Base-by-base conservation (phyloP, 2,329 filamentous ascomycete genomes). In the Emmonsiellopsis sp. region DNA sequence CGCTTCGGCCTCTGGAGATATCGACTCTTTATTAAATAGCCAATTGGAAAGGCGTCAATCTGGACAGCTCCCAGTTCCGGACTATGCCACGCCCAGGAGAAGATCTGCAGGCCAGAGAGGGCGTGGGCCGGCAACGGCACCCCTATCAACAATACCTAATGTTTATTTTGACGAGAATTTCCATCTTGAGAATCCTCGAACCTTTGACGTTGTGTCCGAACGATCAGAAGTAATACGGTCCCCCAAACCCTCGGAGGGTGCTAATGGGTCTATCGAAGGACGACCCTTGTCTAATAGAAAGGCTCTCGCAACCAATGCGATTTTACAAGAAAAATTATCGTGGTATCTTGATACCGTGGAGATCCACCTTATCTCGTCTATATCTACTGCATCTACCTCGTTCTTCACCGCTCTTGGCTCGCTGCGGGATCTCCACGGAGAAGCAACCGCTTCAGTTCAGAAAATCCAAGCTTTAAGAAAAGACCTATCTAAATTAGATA, bases 331-430 rank as follows among this genome's bases (percentile, higher is more conserved):
- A 70, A 98, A 98, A 70, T 76, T 98, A 10, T 97, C 93, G 0
- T 98, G 93, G 93, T 98, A 98, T 68, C 95, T 98, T 90, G 93
- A 98, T 67, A 98, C 93, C 0, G 90, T 98, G 21, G 93, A 98
- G 67, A 89, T 98, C 52, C 93, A 98, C 67, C 76, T 98, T 6
- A 96, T 98, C 61, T 89, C 88, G 34, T 95, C 91, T 0, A 98
- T 98, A 57, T 97, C 92, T 2, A 90, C 88, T 0, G 93, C 93
- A 1, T 97, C 93, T 0, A 90, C 89, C 0, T 95, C 92, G 0
- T 98, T 98, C 69, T 98, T 98, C 64, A 91, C 90, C 0, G 93
- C 93, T 0, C 75, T 98, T 0, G 92, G 93, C 0, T 95, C 91
- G 0, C 74, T 98, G 36, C 86, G 89, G 59, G 89, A 96, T 65